Evolutionary conservation across 176 grass and related monocot species (phyloP).

Genomic region (Paspalum vaginatum): DNA sequence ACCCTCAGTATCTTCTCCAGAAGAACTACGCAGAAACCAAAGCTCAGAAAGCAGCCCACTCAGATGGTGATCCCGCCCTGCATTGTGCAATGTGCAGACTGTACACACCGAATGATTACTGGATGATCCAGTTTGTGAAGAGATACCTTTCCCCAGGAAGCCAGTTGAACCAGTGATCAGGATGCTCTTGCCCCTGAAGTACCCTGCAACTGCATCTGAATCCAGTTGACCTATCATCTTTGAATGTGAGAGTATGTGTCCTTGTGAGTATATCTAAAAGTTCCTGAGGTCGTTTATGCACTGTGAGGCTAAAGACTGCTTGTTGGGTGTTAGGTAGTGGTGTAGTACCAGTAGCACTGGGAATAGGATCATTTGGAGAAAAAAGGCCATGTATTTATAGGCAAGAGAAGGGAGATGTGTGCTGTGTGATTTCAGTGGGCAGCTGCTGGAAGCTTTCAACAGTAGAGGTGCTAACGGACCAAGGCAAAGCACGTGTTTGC

Average conservation of each 20-base stretch:
- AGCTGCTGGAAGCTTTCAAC: no score
- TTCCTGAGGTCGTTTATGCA: background rate
- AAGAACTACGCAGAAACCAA: slow-evolving; percentile 15
- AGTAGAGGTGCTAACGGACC: background rate
- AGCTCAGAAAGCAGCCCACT: background rate
- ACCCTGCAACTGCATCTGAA: background rate
- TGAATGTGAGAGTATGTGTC: background rate
- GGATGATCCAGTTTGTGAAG: background rate
- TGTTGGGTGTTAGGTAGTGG: background rate
- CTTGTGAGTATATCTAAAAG: background rate
- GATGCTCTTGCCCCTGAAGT: slow-evolving; percentile 41
- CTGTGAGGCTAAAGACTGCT: background rate
- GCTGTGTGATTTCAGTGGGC: background rate
- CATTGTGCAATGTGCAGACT: background rate
- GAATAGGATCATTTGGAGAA: background rate
- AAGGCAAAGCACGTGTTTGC: no score
- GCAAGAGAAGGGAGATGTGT: background rate
- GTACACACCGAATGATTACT: background rate
- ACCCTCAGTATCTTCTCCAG: slow-evolving; percentile 39
- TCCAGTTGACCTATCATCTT: slow-evolving; percentile 28
- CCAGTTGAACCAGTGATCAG: slow-evolving; percentile 46
- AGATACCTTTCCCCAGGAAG: slow-evolving; percentile 46
- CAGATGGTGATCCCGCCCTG: background rate
- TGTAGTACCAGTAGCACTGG: background rate
- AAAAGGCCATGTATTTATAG: slow-evolving; percentile 11